phyloP scores from a whole-genome alignment of 768 basidiomycete species.

The Favolaschia claudopus region DNA sequence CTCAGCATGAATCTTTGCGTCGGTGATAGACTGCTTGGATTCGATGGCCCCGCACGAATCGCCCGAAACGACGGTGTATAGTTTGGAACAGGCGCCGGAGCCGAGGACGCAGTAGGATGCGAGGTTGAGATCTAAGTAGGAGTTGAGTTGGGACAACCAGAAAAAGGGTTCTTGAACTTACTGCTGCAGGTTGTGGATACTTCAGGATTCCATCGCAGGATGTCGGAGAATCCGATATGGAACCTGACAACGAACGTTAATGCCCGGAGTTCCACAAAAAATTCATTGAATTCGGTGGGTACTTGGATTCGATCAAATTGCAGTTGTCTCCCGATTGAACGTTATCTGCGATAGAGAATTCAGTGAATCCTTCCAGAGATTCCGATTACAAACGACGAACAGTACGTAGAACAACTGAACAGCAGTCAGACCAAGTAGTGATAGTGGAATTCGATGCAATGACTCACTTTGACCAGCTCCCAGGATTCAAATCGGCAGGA shows the following conservation, averaged over 20 bases:
- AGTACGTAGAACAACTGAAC: neutral
- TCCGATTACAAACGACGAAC: too few relatives aligned
- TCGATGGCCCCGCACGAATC: slow-evolving; percentile 8
- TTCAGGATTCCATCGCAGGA: slow-evolving; percentile 14
- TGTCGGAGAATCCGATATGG: slow-evolving; percentile 10
- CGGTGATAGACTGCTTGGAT: neutral
- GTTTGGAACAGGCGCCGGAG: neutral
- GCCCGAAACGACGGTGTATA: neutral
- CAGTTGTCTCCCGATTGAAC: slow-evolving; percentile 12
- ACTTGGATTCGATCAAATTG: slow-evolving; percentile 12
- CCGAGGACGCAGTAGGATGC: neutral
- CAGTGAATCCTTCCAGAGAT: too few relatives aligned
- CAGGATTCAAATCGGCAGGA: too few relatives aligned
- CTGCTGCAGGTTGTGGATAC: slow-evolving; percentile 11
- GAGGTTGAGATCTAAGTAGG: neutral
- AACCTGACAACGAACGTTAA: neutral
- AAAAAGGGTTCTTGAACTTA: neutral
- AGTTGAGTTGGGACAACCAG: neutral
- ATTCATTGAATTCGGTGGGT: neutral
- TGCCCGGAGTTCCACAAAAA: too few relatives aligned
- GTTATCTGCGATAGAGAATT: slow-evolving; percentile 2
- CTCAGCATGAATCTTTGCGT: neutral
- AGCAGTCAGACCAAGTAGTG: neutral
- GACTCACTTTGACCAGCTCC: too few relatives aligned
- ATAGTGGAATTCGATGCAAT: too few relatives aligned